Evolutionary conservation across 306 rosid species (phyloP).

Genomic region (Rubus idaeus): DNA sequence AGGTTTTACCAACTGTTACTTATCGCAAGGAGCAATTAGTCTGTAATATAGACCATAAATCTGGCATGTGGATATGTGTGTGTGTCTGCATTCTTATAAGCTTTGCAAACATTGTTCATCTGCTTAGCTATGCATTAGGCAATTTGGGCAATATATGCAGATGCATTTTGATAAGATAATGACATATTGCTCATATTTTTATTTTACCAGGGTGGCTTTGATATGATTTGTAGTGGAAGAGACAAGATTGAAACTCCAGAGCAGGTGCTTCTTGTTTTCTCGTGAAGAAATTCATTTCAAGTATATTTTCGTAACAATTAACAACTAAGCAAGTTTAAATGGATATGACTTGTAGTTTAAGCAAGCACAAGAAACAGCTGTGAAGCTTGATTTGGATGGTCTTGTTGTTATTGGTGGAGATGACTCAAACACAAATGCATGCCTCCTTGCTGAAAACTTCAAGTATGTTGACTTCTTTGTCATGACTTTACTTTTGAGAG

Average conservation of each 20-base stretch:
- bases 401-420: constrained; percentile 98
- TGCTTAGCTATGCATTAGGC: neutral
- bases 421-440: constrained; percentile 98
- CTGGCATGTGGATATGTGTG: neutral
- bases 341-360: constrained; percentile 57
- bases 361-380: constrained; percentile 88
- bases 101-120: neutral
- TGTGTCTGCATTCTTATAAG: too few species aligned
- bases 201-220: constrained; percentile 88
- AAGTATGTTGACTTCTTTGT: constrained; percentile 43
- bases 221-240: constrained; percentile 98
- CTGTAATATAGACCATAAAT: neutral
- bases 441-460: constrained; percentile 98
- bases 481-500: neutral
- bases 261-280: constrained; percentile 55
- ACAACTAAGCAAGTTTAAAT: constrained; percentile 28
- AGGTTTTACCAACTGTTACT: neutral
- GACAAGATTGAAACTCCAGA: constrained; percentile 99
- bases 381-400: constrained; percentile 94
- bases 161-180: constrained; percentile 13
- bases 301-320: constrained; percentile 8
- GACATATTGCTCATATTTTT: constrained; percentile 16
- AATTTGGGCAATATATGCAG: neutral
- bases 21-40: neutral
- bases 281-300: neutral